phyloP scores from a whole-genome alignment of 1,284 basidiomycete genomes.

The Apiotrichum veenhuisii region DNA sequence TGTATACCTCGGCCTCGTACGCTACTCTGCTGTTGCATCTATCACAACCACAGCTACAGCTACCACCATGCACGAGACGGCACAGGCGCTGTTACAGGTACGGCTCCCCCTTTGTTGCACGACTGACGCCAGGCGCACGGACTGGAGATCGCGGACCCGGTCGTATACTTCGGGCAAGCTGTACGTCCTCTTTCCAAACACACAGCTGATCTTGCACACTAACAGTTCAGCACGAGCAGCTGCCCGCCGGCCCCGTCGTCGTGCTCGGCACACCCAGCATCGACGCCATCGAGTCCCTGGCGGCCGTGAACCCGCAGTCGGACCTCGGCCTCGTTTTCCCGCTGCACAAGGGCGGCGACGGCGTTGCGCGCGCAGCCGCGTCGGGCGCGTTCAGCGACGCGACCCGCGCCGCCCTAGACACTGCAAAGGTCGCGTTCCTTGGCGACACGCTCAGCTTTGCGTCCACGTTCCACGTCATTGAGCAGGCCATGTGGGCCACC shows the following conservation, averaged over 20 bases:
- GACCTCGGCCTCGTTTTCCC: constrained; percentile 6
- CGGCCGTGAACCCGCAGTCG: constrained; percentile 6
- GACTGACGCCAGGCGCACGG: not conserved
- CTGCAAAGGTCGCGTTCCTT: not conserved
- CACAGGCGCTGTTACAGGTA: not conserved
- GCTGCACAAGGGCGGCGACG: not conserved
- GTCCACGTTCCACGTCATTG: not conserved
- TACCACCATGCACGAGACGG: not conserved
- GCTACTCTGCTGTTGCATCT: too few relatives aligned
- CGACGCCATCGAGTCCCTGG: not conserved
- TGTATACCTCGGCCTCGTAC: too few relatives aligned
- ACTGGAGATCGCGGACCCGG: not conserved
- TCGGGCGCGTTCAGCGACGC: constrained; percentile 1
- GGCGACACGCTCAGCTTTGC: not conserved
- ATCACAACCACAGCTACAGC: too few relatives aligned
- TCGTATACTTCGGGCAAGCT: not conserved
- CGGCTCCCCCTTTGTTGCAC: not conserved
- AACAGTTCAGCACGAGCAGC: not conserved
- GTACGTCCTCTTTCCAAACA: too few relatives aligned
- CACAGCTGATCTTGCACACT: not conserved
- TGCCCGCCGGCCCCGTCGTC: not conserved
- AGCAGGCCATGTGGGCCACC: constrained; percentile 5
- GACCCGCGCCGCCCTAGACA: not conserved
- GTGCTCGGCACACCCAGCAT: constrained; percentile 5
- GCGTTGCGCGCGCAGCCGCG: not conserved